Conservation (phyloP, 73 alveolate species). For the Uronychia binucleata region DNA sequence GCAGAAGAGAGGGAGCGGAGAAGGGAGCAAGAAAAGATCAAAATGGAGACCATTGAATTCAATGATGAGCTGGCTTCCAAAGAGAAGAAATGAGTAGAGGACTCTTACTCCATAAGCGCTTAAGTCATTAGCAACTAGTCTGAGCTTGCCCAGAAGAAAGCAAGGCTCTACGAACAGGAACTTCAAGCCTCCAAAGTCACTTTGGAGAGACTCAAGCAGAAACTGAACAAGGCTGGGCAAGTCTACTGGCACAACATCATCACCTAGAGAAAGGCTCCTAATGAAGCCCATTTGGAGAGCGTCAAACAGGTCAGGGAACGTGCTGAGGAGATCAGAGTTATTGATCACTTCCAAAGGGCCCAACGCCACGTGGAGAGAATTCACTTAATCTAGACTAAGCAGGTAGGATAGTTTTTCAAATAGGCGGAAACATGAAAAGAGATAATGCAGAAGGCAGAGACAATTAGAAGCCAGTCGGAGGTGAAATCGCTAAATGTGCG, state of each 20-base stretch:
- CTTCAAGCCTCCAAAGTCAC: not conserved
- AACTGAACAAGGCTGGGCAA: not conserved
- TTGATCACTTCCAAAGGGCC: not conserved
- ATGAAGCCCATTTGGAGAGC: not conserved
- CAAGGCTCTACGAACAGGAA: not conserved
- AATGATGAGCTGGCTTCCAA: not conserved
- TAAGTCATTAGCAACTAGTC: not conserved
- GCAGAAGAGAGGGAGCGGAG: not conserved
- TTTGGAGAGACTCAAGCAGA: not conserved
- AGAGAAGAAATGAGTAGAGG: not conserved
- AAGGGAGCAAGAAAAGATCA: not conserved
- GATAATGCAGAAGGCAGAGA: not conserved
- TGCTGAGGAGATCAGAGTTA: not conserved
- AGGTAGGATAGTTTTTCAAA: not conserved
- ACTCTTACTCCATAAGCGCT: not conserved
- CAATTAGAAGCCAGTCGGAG: not conserved
- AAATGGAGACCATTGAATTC: not conserved
- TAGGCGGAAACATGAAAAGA: not conserved
- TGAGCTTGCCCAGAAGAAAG: not conserved
- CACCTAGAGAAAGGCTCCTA: not conserved
- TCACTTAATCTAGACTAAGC: not conserved
- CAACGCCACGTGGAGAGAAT: not conserved
- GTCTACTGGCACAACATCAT: not conserved
- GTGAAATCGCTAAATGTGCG: not conserved
- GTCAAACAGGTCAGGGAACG: not conserved